phyloP scores from a whole-genome alignment of 768 basidiomycete genomes.

The Agaricus blazei region DNA sequence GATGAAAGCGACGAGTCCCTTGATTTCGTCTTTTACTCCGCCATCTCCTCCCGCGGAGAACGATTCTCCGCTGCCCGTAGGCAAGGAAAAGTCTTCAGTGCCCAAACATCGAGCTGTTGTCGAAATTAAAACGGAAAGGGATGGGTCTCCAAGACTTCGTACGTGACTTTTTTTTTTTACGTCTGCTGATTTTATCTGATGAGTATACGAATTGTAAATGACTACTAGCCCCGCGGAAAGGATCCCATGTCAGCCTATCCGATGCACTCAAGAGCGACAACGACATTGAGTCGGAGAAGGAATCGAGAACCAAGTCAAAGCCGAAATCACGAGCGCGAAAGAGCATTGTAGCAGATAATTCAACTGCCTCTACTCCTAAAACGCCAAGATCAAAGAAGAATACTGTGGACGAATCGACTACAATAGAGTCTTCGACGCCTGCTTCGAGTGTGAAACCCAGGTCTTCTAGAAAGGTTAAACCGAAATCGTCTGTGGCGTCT shows the following conservation, averaged over 20 bases:
- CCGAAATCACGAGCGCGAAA: constrained; percentile 6
- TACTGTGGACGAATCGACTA: background rate
- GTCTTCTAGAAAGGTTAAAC: background rate
- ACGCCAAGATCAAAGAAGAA: background rate
- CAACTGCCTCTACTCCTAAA: background rate
- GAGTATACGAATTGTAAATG: background rate
- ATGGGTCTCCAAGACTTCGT: constrained; percentile 8
- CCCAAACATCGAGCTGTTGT: background rate
- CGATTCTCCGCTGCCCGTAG: background rate
- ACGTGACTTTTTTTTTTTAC: background rate
- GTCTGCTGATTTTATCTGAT: background rate
- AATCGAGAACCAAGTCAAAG: background rate
- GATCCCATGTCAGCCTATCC: background rate
- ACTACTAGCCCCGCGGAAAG: background rate
- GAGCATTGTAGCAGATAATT: background rate
- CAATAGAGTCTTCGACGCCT: background rate
- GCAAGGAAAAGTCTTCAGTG: background rate
- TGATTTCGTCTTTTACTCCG: constrained; percentile 6
- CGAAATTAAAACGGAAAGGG: constrained; percentile 6
- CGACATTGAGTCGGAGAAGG: background rate
- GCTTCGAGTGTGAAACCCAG: background rate
- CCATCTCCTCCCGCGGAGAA: constrained; percentile 4
- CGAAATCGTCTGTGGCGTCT: constrained; percentile 1
- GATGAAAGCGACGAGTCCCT: background rate
- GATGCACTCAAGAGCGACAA: background rate